Conservation (phyloP, 371 early-diverging fungal genomes). For the Amoeboaphelidium occidentale region DNA sequence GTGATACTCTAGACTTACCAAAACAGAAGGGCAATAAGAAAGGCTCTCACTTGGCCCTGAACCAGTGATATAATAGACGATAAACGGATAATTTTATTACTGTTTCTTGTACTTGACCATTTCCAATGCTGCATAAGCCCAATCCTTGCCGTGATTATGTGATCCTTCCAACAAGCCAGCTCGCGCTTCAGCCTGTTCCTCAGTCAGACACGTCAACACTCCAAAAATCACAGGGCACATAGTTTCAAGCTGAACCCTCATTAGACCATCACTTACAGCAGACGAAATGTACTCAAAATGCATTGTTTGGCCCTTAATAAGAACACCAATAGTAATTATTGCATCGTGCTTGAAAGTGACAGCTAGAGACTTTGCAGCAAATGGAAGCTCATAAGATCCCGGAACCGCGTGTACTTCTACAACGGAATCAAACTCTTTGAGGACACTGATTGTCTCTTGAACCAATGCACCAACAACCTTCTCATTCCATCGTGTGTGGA, state of each 20-base stretch:
- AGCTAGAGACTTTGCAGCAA: constrained; percentile 54
- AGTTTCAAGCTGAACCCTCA: constrained; percentile 70
- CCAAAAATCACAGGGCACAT: constrained; percentile 76
- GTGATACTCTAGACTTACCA: too few species aligned
- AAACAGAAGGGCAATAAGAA: too few species aligned
- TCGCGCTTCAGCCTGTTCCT: constrained; percentile 68
- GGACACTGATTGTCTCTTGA: too few species aligned
- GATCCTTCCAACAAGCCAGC: constrained; percentile 42
- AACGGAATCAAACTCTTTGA: too few species aligned
- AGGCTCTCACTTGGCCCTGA: too few species aligned
- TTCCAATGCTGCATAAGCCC: constrained; percentile 94
- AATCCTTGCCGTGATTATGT: constrained; percentile 83
- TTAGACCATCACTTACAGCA: constrained; percentile 63
- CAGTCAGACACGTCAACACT: constrained; percentile 74
- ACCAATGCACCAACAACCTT: too few species aligned
- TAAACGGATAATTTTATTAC: too few species aligned
- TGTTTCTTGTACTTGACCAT: constrained; percentile 22
- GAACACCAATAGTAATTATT: constrained; percentile 74
- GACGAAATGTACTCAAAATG: constrained; percentile 94
- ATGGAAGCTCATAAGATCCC: constrained; percentile 83
- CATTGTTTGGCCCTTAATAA: constrained; percentile 87
- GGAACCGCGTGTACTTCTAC: too few species aligned
- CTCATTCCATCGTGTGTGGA: too few species aligned
- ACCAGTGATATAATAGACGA: too few species aligned
- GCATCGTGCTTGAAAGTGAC: constrained; percentile 39